Base-by-base conservation (phyloP, 1,284 basidiomycete genomes). In the Pterulicium gracile region DNA sequence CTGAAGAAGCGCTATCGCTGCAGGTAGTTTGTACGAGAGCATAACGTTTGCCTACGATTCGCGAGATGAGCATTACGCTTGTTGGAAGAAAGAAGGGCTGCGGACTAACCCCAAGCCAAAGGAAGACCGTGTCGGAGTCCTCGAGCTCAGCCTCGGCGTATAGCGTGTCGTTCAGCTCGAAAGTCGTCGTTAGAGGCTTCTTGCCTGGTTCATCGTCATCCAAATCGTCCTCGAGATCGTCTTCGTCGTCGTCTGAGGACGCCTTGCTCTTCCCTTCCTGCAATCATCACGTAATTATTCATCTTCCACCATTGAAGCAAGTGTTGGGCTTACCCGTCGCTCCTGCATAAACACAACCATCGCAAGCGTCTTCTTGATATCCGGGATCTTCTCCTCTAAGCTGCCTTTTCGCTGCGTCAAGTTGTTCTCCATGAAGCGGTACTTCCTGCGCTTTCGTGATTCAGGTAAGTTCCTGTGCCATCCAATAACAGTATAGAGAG, bases 341-440 rank as follows among this genome's bases (percentile, higher is more conserved):
- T 85, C 79, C 52, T 83, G 80, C 40, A 98, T 63, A 58, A 79
- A 88, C 57, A 87, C 78, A 22, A 98, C 91, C 76, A 98, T 96
- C 48, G 75, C 71, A 42, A 98, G 66, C 1, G 94, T 98, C 67
- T 95, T 93, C 57, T 81, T 79, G 57, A 98, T 94, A 63, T 98
- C 96, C 0, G 95, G 95, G 42, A 98, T 94, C 73, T 98, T 98
- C 52, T 90, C 88, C 55, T 91, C 85, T 3, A 98, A 71, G 1
- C 84, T 82, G 48, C 75, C 73, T 45, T 87, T 75, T 42, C 93
- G 76, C 60, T 92, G 86, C 12, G 82, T 72, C 42, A 95, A 72
- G 59, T 84, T 94, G 24, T 81, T 69, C 58, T 98, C 95, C 95
- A 98, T 98, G 67, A 95, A 96, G 50, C 90, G 87, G 72, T 98